These are phyloP conservation scores for Mycena crocata DNA, from an alignment of 768 basidiomycete genomes.

Conservation along the genomic window DNA sequence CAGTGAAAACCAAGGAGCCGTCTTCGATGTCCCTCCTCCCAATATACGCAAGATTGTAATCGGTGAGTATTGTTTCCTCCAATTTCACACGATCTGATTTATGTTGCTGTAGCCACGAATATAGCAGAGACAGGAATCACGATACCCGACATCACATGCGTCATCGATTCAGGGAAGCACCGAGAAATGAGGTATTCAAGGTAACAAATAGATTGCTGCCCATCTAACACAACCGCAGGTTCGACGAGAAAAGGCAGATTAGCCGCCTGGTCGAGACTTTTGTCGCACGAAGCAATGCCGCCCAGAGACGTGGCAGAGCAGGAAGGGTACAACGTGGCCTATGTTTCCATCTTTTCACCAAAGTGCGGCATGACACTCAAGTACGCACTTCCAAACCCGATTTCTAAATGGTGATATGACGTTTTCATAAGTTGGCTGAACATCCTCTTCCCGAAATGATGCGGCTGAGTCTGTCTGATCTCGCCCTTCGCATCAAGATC, in stretches of 20 bases:
- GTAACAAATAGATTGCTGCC: not conserved
- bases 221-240: too few species aligned
- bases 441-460: conserved; percentile 96
- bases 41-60: conserved; percentile 95
- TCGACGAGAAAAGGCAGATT: conserved; percentile 97
- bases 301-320: conserved; percentile 89
- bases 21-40: conserved; percentile 87
- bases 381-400: conserved; percentile 48
- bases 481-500: conserved; percentile 92
- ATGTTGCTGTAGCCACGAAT: conserved; percentile 73
- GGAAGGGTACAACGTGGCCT: conserved; percentile 91
- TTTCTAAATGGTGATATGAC: conserved; percentile 11
- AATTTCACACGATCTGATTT: conserved; percentile 1
- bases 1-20: conserved; percentile 89
- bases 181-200: conserved; percentile 89
- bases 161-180: conserved; percentile 94
- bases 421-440: conserved; percentile 75
- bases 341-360: conserved; percentile 97
- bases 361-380: conserved; percentile 83
- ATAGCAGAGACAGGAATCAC: conserved; percentile 98
- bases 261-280: conserved; percentile 93
- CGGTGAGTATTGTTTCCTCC: conserved; percentile 58
- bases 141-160: conserved; percentile 97
- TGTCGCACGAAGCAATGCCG: conserved; percentile 91
- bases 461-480: conserved; percentile 90